Conservation (phyloP, 192 early-diverging fungal species). For the Phlyctochytrium planicorne region DNA sequence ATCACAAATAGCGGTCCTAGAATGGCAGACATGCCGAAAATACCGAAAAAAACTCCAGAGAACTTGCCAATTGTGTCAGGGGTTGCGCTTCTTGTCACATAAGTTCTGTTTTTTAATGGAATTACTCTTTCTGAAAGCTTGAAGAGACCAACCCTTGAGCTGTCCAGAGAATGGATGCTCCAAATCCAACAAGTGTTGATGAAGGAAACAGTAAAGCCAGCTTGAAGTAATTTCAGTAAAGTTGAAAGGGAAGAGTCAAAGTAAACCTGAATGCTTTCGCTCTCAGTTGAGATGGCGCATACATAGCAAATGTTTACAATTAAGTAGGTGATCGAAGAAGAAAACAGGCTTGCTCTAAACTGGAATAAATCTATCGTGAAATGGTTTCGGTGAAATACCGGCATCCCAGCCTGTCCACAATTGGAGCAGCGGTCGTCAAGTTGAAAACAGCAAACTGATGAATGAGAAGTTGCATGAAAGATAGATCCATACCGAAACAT, state of each 20-base stretch:
- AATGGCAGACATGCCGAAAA: slow-evolving; percentile 13
- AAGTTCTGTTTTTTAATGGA: too few species aligned
- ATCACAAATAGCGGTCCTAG: slow-evolving; percentile 21
- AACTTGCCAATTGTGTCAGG: slow-evolving; percentile 16
- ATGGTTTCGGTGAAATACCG: too few species aligned
- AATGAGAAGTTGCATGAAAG: too few species aligned
- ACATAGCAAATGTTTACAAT: slow-evolving; percentile 15
- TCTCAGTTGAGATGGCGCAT: slow-evolving; percentile 3
- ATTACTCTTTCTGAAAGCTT: too few species aligned
- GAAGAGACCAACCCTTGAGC: too few species aligned
- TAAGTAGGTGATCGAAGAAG: slow-evolving; percentile 21
- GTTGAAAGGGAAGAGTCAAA: too few species aligned
- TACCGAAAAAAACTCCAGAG: slow-evolving; percentile 26
- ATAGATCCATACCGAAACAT: too few species aligned
- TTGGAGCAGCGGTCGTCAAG: slow-evolving; percentile 19
- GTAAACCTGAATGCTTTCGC: too few species aligned
- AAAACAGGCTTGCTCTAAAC: slow-evolving; percentile 19
- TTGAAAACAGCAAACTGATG: slow-evolving; percentile 28
- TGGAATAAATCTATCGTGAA: too few species aligned
- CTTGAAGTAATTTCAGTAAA: slow-evolving; percentile 22
- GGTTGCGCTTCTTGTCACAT: slow-evolving; percentile 17
- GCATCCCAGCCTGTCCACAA: slow-evolving; percentile 19
- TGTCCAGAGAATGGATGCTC: slow-evolving; percentile 24
- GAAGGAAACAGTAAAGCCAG: slow-evolving; percentile 15
- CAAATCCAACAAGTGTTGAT: slow-evolving; percentile 20